Evolutionary conservation across 148 eudicot species (phyloP).

Genomic region (Fagopyrum tataricum): DNA sequence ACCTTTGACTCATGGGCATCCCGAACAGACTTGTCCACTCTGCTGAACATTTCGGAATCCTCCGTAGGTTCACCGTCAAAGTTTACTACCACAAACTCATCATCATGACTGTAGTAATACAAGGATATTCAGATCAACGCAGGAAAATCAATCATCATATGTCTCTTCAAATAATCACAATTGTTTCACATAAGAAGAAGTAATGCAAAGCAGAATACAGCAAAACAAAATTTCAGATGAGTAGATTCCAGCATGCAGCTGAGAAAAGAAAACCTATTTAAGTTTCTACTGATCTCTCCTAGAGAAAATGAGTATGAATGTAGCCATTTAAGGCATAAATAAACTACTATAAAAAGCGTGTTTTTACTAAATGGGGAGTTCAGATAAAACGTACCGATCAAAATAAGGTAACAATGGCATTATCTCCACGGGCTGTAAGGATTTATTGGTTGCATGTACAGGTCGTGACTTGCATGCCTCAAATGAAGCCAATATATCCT

Average conservation of each 20-base stretch:
- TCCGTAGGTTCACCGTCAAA: conserved; percentile 92
- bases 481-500: conserved; percentile 76
- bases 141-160: not conserved
- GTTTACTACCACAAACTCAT: conserved; percentile 60
- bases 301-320: not conserved
- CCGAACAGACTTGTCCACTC: conserved; percentile 51
- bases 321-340: not conserved
- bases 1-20: conserved; percentile 68
- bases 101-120: conserved; percentile 47
- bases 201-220: not conserved
- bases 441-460: conserved; percentile 74
- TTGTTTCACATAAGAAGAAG: not conserved
- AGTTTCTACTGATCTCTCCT: not conserved
- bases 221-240: not conserved
- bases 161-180: not conserved
- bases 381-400: conserved; percentile 54
- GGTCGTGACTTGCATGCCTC: conserved; percentile 76
- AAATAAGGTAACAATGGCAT: conserved; percentile 78
- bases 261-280: not conserved
- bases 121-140: conserved; percentile 16
- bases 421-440: conserved; percentile 69
- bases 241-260: not conserved
- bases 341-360: not conserved
- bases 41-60: conserved; percentile 74
- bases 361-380: not conserved